Evolutionary conservation across 768 basidiomycete species (phyloP), one percentile per base, ranked within the genome.

Genomic region (Vararia minispora): DNA sequence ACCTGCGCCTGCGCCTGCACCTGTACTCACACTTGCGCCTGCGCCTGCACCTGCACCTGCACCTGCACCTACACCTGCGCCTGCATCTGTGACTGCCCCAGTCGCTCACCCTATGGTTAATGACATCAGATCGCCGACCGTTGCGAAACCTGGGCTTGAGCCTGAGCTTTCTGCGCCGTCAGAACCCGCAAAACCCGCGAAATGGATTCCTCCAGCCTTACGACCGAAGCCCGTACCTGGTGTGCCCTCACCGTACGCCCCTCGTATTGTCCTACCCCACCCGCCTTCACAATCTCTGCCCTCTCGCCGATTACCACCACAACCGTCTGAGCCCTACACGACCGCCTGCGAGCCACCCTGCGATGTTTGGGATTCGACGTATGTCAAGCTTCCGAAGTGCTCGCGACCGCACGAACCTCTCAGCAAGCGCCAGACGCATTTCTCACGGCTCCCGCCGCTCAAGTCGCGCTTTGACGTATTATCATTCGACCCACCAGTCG

Each of bases 401-500:
- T 66, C 68, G 25, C 58, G 52, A 17, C 49, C 55, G 14, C 47
- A 69, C 14, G 73, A 71, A 16, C 57, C 65, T 7, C 49, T 80
- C 11, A 57, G 62, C 28, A 69, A 61, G 42, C 66, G 60, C 42
- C 77, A 78, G 48, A 34, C 73, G 12, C 53, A 62, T 26, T 45
- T 62, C 23, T 67, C 69, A 43, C 66, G 58, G 37, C 62, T 57
- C 35, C 53, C 59, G 4, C 49, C 56, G 4, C 45, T 36, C 23
- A 62, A 58, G 20, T 50, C 71, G 21, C 72, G 78, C 29, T 68
- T 72, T 59, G 84, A 87, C 37, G 68, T 77, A 20, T 61, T 81
- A 21, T 78, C 80, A 3, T 83, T 79, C 58, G 71, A 75, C 23
- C 83, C 86, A 36, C 79, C 80, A 13, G 66, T 79, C 11, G 70